Percentiles rank a stretch among this genome's conserved stretches.
These are phyloP conservation scores for Filobasidium uniguttulatum DNA, from an alignment of 1,284 basidiomycete genomes.

Conservation along the genomic window DNA sequence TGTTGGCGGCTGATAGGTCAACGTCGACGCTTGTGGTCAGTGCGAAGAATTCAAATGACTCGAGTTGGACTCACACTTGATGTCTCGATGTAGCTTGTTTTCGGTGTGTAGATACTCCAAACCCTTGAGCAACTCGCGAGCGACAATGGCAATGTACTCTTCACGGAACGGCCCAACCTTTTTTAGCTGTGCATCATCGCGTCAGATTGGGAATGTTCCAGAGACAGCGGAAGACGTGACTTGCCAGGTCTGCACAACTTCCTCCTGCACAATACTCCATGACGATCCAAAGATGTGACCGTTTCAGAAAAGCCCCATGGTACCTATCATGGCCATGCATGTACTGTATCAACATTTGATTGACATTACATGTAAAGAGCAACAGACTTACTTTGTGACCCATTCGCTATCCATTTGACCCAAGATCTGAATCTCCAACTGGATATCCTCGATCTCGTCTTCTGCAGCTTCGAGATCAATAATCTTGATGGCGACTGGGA, in stretches of 20 bases:
- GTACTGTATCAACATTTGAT: not conserved
- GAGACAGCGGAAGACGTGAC: constrained; percentile 6
- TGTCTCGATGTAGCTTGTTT: constrained; percentile 93
- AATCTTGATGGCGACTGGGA: constrained; percentile 94
- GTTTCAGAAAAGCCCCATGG: constrained; percentile 89
- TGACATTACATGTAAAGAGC: not conserved
- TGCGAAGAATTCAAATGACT: not conserved
- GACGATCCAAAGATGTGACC: constrained; percentile 92
- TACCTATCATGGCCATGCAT: constrained; percentile 46
- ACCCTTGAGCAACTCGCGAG: constrained; percentile 78
- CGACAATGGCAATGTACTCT: constrained; percentile 96
- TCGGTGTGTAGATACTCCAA: constrained; percentile 87
- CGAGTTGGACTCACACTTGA: constrained; percentile 61
- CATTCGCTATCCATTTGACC: constrained; percentile 92
- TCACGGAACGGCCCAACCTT: constrained; percentile 81
- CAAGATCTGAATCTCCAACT: constrained; percentile 96
- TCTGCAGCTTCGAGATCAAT: constrained; percentile 97
- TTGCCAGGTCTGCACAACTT: constrained; percentile 42
- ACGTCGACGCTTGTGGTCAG: not conserved
- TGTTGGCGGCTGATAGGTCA: constrained; percentile 62
- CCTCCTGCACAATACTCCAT: constrained; percentile 75
- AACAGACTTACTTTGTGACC: constrained; percentile 69
- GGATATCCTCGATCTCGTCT: constrained; percentile 99
- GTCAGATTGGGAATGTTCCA: not conserved
- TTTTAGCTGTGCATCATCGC: constrained; percentile 61